phyloP scores from a whole-genome alignment of 2,329 filamentous ascomycete species.

The Colletotrichum spinosum region DNA sequence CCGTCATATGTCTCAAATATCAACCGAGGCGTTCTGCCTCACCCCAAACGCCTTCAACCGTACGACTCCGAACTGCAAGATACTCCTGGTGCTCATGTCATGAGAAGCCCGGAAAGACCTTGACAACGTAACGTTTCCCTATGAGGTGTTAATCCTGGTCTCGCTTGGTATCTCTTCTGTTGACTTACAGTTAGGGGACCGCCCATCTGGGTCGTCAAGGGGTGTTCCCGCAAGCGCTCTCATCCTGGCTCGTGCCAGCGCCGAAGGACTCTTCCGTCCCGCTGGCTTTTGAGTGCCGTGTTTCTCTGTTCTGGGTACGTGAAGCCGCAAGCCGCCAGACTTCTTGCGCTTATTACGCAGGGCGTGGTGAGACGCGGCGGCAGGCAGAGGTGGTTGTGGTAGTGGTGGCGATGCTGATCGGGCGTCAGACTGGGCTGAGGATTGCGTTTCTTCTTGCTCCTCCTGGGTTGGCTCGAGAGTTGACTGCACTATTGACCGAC shows the following conservation, averaged over 20 bases:
- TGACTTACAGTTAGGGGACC: constrained; percentile 53
- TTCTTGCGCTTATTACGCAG: constrained; percentile 26
- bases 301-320: constrained; percentile 20
- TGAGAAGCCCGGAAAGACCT: constrained; percentile 56
- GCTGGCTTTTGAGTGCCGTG: constrained; percentile 31
- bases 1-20: constrained; percentile 19
- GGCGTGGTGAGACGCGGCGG: constrained; percentile 8
- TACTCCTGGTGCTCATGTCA: constrained; percentile 27
- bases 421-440: constrained; percentile 18
- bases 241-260: constrained; percentile 57
- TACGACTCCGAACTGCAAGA: constrained; percentile 22
- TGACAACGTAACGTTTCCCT: constrained; percentile 58
- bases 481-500: constrained; percentile 5
- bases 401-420: constrained; percentile 2
- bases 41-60: constrained; percentile 33
- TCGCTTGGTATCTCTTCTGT: neutral
- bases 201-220: constrained; percentile 55
- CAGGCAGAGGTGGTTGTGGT: constrained; percentile 15
- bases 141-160: neutral
- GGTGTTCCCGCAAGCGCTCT: constrained; percentile 56
- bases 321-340: constrained; percentile 26
- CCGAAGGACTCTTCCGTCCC: constrained; percentile 55
- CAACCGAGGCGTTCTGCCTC: constrained; percentile 23
- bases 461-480: constrained; percentile 35
- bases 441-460: constrained; percentile 32